Conservation (phyloP, 148 eudicot genomes). For the Heliamphora exappendiculata region DNA sequence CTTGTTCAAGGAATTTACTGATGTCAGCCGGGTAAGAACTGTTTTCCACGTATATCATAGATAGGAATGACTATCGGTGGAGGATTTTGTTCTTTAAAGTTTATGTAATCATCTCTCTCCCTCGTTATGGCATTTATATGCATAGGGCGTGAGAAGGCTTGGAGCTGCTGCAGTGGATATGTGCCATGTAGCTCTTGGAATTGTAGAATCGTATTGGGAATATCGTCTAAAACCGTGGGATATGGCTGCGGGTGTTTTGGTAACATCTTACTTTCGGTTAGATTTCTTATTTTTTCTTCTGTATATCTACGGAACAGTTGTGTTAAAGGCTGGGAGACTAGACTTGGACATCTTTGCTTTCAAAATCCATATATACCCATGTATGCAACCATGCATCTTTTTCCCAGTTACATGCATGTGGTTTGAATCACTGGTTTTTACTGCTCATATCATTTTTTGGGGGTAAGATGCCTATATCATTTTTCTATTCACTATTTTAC, state of each 20-base stretch:
- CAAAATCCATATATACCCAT: background rate
- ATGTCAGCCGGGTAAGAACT: slow-evolving; percentile 75
- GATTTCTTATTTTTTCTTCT: background rate
- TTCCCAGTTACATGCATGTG: background rate
- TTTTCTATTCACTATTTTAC: background rate
- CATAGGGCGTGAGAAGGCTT: slow-evolving; percentile 95
- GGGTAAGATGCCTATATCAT: background rate
- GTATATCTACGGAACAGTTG: background rate
- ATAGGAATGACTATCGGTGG: background rate
- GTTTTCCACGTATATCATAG: background rate
- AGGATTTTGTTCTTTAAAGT: slow-evolving; percentile 12
- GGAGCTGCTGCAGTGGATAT: slow-evolving; percentile 99
- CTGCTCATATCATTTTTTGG: background rate
- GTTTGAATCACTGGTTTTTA: background rate
- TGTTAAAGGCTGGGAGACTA: background rate
- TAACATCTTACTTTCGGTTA: slow-evolving; percentile 23
- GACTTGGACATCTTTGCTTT: background rate
- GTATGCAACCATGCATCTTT: background rate
- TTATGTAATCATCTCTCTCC: background rate
- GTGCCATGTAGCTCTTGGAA: slow-evolving; percentile 98
- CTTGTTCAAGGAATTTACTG: slow-evolving; percentile 90
- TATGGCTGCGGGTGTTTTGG: slow-evolving; percentile 99
- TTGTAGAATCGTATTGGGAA: slow-evolving; percentile 95
- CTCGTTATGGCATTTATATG: slow-evolving; percentile 8
- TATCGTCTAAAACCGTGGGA: slow-evolving; percentile 99